These are phyloP conservation scores for Geranium rotundifolium DNA, from an alignment of 345 rosid genomes.

Conservation along the genomic window DNA sequence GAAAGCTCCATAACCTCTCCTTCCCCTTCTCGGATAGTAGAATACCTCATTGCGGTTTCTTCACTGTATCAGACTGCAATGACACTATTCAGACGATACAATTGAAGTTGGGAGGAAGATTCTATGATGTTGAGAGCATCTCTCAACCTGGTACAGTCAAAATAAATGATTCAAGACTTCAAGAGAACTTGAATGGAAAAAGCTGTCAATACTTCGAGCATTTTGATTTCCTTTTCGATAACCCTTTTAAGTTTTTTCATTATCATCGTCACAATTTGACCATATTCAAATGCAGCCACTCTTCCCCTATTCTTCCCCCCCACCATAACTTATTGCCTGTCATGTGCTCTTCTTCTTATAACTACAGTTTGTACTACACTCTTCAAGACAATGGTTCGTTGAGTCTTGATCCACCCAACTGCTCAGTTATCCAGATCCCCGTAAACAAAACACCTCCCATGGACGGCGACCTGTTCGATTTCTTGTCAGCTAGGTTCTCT, in stretches of 20 bases:
- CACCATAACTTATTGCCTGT: not conserved
- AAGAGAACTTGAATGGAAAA: not conserved
- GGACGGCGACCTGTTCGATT: not conserved
- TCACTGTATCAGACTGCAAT: not conserved
- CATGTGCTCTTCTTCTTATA: not conserved
- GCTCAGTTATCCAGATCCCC: not conserved
- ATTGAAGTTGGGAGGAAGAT: not conserved
- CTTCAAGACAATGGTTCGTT: not conserved
- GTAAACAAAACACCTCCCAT: not conserved
- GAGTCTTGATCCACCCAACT: not conserved
- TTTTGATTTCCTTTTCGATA: not conserved
- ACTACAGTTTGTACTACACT: not conserved
- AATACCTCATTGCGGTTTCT: not conserved
- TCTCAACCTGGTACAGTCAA: not conserved
- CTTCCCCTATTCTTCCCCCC: not conserved
- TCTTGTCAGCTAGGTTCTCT: not conserved
- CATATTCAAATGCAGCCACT: not conserved
- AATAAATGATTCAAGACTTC: not conserved
- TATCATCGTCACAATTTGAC: not conserved
- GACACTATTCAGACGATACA: not conserved
- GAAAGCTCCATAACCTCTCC: not conserved
- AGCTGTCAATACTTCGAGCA: not conserved
- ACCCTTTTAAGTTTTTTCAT: not conserved
- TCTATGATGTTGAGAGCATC: not conserved
- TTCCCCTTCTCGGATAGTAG: not conserved